Percentiles rank a stretch among this genome's conserved stretches.
These are phyloP conservation scores for Drosera spatulata DNA, from an alignment of 179 eudicot genomes.

Conservation along the genomic window DNA sequence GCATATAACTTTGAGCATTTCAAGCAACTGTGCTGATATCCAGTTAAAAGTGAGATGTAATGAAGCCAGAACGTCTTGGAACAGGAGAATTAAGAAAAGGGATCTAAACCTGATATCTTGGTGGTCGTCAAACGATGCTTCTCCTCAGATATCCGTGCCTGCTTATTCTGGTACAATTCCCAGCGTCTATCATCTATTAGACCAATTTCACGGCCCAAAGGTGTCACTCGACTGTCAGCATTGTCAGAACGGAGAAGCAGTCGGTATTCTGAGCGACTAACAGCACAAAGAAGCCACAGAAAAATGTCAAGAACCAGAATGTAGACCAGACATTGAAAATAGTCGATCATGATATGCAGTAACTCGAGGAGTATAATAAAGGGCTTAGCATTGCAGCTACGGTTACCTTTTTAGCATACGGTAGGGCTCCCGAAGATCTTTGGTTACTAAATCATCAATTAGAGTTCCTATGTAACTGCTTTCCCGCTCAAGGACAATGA, in stretches of 20 bases:
- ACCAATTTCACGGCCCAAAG: slow-evolving; percentile 91
- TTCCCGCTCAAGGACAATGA: slow-evolving; percentile 91
- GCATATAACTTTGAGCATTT: no score
- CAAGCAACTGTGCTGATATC: neutral
- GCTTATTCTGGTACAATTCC: slow-evolving; percentile 85
- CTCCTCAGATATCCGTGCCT: slow-evolving; percentile 69
- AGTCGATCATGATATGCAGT: no score
- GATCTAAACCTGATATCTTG: slow-evolving; percentile 55
- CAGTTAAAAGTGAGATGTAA: neutral
- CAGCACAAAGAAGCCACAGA: slow-evolving; percentile 5
- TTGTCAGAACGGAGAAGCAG: slow-evolving; percentile 87
- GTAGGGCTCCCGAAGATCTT: slow-evolving; percentile 98
- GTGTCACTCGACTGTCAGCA: slow-evolving; percentile 99
- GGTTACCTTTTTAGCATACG: slow-evolving; percentile 89
- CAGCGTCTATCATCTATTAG: slow-evolving; percentile 81
- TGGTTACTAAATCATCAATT: slow-evolving; percentile 94
- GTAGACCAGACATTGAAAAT: no score
- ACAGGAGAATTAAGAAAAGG: slow-evolving; percentile 1
- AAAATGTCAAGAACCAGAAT: no score
- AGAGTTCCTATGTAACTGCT: slow-evolving; percentile 95
- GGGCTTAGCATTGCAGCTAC: neutral
- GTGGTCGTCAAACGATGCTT: slow-evolving; percentile 66
- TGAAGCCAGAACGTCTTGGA: neutral
- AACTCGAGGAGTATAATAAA: no score
- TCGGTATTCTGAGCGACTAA: slow-evolving; percentile 95